Base-by-base conservation (phyloP, 2,329 filamentous ascomycete species). In the Fusarium sp. region DNA sequence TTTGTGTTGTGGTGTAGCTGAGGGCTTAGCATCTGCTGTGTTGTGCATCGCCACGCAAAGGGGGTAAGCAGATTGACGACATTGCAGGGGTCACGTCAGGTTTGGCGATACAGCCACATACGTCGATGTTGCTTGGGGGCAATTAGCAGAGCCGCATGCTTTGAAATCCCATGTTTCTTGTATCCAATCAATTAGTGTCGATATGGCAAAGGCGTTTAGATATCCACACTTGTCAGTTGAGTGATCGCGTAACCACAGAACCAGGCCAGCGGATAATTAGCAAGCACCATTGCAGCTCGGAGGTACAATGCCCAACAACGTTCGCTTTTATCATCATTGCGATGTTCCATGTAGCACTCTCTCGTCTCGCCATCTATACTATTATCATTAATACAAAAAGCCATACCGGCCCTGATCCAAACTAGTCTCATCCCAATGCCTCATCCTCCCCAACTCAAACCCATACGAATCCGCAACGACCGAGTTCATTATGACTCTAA, bases 361-460 rank as follows among this genome's bases (percentile, higher is more conserved):
- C 28, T 42, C 14, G 6, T 22, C 3, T 1, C 16, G 6, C 12
- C 10, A 1, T 33, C 8, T 15, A 45, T 15, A 2, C 6, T 1
- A 61, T 28, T 11, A 22, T 16, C 7, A 28, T 63, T 7, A 59
- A 47, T 51, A 57, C 26, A 70, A 16, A 35, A 70, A 71, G 5
- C 68, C 67, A 28, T 67, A 33, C 15, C 28, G 39, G 4, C 68
- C 62, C 35, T 59, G 24, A 12, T 45, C 54, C 3, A 62, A 18
- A 11, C 22, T 55, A 28, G 12, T 15, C 14, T 62, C 56, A 24
- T 50, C 57, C 68, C 68, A 71, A 8, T 67, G 36, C 14, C 68
- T 48, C 57, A 63, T 55, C n/a, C 68, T 55, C 7, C 68, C 68
- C 7, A 71, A n/a, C 24, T 71, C 68, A 26, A 71, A 71, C 0